These are phyloP conservation scores for Amanita exitialis DNA, from an alignment of 768 basidiomycete species.

Conservation along the genomic window DNA sequence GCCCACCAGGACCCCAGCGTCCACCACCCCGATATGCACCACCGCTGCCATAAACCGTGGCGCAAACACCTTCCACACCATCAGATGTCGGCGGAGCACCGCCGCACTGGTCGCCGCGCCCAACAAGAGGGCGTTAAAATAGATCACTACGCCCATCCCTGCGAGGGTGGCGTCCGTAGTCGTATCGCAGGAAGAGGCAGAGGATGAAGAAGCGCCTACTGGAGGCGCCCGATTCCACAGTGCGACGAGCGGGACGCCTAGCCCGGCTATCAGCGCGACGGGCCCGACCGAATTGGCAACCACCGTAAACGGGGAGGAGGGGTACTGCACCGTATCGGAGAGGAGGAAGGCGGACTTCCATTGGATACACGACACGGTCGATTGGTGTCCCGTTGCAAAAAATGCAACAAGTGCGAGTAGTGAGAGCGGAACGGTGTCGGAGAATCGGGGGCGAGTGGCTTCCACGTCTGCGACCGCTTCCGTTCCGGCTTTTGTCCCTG, in stretches of 20 bases:
- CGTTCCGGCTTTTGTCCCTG: not conserved
- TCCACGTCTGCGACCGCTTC: slow-evolving; percentile 1
- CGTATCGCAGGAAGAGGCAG: too few species aligned
- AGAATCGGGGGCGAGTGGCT: slow-evolving; percentile 38
- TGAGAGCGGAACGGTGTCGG: slow-evolving; percentile 64
- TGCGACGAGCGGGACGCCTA: slow-evolving; percentile 62
- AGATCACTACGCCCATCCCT: slow-evolving; percentile 55
- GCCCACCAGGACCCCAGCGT: slow-evolving; percentile 56
- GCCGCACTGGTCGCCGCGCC: slow-evolving; percentile 68
- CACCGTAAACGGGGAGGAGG: slow-evolving; percentile 66
- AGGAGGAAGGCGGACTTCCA: slow-evolving; percentile 94
- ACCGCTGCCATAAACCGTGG: slow-evolving; percentile 86
- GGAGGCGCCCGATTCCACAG: slow-evolving; percentile 77
- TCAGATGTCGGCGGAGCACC: slow-evolving; percentile 72
- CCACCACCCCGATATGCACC: slow-evolving; percentile 55
- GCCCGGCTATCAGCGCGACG: slow-evolving; percentile 43
- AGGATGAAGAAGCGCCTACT: not conserved
- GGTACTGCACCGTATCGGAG: slow-evolving; percentile 55
- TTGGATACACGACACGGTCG: slow-evolving; percentile 80
- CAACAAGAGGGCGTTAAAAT: slow-evolving; percentile 54
- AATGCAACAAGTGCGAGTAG: slow-evolving; percentile 72
- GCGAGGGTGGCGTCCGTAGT: slow-evolving; percentile 42
- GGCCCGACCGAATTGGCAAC: slow-evolving; percentile 72
- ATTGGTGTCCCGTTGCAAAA: slow-evolving; percentile 88
- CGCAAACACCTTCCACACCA: slow-evolving; percentile 99